These are phyloP conservation scores for Clonostachys chloroleuca DNA, from an alignment of 2,329 filamentous ascomycete genomes.

Conservation along the genomic window DNA sequence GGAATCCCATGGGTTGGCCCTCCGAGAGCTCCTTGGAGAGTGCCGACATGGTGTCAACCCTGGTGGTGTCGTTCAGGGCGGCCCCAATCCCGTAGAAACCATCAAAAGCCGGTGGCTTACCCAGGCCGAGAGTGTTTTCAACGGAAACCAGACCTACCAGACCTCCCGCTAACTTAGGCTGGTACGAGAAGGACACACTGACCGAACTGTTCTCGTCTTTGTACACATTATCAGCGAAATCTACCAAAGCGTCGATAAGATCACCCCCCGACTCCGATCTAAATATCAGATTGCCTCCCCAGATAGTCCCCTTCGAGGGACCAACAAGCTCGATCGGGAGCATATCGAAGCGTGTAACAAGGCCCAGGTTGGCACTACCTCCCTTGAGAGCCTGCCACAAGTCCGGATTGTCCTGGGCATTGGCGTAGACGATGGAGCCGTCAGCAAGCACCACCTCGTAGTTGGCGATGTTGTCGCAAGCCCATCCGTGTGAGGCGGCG, in stretches of 20 bases:
- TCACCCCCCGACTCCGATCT: conserved; percentile 9
- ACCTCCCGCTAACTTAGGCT: conserved; percentile 16
- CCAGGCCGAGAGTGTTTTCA: conserved; percentile 19
- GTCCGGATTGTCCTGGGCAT: conserved; percentile 24
- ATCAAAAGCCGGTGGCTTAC: conserved; percentile 20
- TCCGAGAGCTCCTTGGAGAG: conserved; percentile 17
- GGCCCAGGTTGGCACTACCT: conserved; percentile 37
- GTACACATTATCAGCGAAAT: conserved; percentile 20
- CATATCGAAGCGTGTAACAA: conserved; percentile 19
- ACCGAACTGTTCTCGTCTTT: conserved; percentile 23
- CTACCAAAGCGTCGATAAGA: conserved; percentile 21
- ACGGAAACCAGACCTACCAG: conserved; percentile 18
- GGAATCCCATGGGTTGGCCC: background rate
- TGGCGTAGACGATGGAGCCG: conserved; percentile 32
- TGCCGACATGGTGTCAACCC: conserved; percentile 16
- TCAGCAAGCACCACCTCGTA: conserved; percentile 34
- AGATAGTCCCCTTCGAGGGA: conserved; percentile 15
- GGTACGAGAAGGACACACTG: conserved; percentile 24
- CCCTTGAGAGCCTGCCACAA: conserved; percentile 38
- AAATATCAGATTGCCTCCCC: conserved; percentile 22
- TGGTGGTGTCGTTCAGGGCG: conserved; percentile 15
- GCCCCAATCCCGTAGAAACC: conserved; percentile 14
- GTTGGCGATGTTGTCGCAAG: conserved; percentile 28
- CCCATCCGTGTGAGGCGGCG: conserved; percentile 23
- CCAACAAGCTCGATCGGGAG: conserved; percentile 19